Conservation (phyloP, 805 yeast genomes). For the Brettanomyces sp. region DNA sequence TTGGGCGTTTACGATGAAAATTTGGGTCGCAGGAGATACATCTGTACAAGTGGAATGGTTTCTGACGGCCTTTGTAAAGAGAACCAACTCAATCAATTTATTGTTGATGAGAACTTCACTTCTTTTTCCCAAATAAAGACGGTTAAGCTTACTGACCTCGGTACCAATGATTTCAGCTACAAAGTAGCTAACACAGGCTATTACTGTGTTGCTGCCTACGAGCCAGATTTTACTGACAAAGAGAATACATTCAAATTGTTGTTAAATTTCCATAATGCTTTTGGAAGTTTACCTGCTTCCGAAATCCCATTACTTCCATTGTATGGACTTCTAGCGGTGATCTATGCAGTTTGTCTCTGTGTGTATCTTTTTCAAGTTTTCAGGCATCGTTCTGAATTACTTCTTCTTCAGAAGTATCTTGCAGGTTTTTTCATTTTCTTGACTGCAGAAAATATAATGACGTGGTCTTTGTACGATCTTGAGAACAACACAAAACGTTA, state of each 20-base stretch:
- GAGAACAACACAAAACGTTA: constrained; percentile 44
- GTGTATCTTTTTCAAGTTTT: constrained; percentile 78
- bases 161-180: constrained; percentile 55
- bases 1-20: constrained; percentile 47
- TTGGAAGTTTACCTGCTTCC: constrained; percentile 79
- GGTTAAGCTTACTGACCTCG: constrained; percentile 43
- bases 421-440: constrained; percentile 78
- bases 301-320: constrained; percentile 87
- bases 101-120: constrained; percentile 35
- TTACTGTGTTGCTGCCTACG: constrained; percentile 77
- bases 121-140: constrained; percentile 48
- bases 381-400: constrained; percentile 75
- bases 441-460: constrained; percentile 73
- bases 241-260: constrained; percentile 44
- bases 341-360: constrained; percentile 75
- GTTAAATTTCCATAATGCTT: constrained; percentile 86
- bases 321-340: constrained; percentile 76
- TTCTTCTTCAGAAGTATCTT: constrained; percentile 85
- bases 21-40: constrained; percentile 40
- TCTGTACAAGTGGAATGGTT: constrained; percentile 72
- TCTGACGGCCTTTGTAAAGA: constrained; percentile 43
- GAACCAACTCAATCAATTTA: constrained; percentile 50
- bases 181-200: constrained; percentile 72
- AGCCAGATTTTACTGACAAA: constrained; percentile 24
- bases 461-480: constrained; percentile 87